Conservation (phyloP, 192 early-diverging fungal species). For the Funneliformis mosseae region DNA sequence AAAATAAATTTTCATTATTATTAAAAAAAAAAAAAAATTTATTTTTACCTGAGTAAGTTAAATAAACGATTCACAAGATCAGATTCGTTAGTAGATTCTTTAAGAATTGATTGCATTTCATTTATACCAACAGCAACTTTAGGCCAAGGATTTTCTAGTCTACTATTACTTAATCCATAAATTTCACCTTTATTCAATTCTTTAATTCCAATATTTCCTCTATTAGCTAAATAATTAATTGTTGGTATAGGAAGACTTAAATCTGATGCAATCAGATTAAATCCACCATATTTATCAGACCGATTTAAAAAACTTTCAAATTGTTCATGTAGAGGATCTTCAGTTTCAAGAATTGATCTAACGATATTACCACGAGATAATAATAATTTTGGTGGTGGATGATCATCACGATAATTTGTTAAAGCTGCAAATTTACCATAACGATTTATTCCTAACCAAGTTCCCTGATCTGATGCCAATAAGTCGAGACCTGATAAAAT, state of each 20-base stretch:
- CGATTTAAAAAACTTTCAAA: constrained; percentile 15
- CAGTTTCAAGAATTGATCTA: constrained; percentile 35
- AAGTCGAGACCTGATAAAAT: constrained; percentile 43
- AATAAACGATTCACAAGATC: constrained; percentile 41
- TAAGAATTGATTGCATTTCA: constrained; percentile 30
- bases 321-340: not conserved
- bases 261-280: constrained; percentile 40
- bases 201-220: constrained; percentile 14
- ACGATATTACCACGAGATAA: constrained; percentile 42
- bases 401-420: constrained; percentile 43
- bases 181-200: constrained; percentile 23
- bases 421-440: constrained; percentile 44
- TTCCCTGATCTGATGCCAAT: constrained; percentile 32
- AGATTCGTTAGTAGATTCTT: constrained; percentile 18
- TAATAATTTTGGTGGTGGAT: not conserved
- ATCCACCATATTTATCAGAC: constrained; percentile 39
- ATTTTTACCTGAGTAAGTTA: constrained; percentile 37
- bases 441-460: constrained; percentile 46
- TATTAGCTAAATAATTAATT: constrained; percentile 39
- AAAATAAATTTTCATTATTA: not conserved
- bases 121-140: constrained; percentile 41
- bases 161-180: constrained; percentile 47
- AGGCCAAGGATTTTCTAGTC: constrained; percentile 40
- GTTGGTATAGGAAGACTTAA: not conserved
- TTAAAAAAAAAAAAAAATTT: not conserved